Conservation (phyloP, 2,329 filamentous ascomycete genomes). For the Keithomyces neogunnii region DNA sequence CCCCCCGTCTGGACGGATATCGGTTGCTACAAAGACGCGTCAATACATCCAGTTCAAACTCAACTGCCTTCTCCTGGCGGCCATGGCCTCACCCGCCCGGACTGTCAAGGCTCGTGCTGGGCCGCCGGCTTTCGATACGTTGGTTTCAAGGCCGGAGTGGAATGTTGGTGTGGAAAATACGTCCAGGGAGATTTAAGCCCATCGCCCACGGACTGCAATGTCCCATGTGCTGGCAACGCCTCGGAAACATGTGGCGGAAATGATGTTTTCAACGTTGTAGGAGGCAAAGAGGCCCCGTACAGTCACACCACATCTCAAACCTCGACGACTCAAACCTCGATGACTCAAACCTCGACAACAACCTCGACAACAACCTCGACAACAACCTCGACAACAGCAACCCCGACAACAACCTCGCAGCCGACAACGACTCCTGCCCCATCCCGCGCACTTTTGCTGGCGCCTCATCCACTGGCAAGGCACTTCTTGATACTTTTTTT, state of each 20-base stretch:
- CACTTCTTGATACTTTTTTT: no score
- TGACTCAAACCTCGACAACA: no score
- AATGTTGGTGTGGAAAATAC: slow-evolving; percentile 2
- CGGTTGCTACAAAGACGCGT: slow-evolving; percentile 1
- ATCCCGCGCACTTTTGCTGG: no score
- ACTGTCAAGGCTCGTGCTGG: background rate
- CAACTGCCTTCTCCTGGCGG: background rate
- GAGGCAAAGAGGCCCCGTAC: background rate
- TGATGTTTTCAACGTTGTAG: background rate
- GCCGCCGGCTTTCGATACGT: background rate
- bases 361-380: no score
- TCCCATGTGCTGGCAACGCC: background rate
- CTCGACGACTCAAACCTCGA: no score
- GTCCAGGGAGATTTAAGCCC: background rate
- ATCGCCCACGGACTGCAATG: background rate
- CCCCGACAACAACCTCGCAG: no score
- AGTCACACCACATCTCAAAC: no score
- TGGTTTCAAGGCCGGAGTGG: background rate
- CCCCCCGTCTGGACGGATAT: background rate
- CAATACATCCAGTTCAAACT: background rate
- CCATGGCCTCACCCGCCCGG: background rate
- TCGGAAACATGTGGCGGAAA: background rate
- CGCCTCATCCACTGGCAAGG: no score
- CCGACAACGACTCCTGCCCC: no score
- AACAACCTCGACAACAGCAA: no score